A percentile compares a stretch with the other conserved stretches of the same genome.
phyloP scores from a whole-genome alignment of 139 green algal genomes.

The Tetradesmus obliquus region DNA sequence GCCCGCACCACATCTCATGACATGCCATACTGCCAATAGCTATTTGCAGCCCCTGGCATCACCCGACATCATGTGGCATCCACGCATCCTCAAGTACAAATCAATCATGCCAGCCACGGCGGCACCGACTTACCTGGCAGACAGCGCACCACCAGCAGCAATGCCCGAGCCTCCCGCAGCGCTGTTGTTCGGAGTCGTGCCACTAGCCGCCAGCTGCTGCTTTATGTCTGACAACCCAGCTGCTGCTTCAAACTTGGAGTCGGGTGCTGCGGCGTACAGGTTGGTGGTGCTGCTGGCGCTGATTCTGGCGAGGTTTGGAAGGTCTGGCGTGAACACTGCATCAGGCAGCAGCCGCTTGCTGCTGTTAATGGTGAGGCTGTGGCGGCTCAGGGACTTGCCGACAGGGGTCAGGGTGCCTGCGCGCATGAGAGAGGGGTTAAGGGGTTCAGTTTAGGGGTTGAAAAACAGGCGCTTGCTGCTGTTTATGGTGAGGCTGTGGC shows the following conservation, averaged over 20 bases:
- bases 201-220: background rate
- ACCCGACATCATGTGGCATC: too few relatives aligned
- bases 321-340: background rate
- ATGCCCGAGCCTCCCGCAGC: background rate
- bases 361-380: background rate
- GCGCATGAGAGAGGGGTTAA: too few relatives aligned
- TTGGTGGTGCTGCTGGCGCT: background rate
- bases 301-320: background rate
- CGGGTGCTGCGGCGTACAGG: background rate
- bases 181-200: background rate
- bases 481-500: background rate
- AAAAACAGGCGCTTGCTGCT: too few relatives aligned
- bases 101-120: too few relatives aligned
- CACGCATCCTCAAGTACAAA: too few relatives aligned
- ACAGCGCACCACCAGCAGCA: background rate
- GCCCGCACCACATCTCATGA: too few relatives aligned
- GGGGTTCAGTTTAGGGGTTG: too few relatives aligned
- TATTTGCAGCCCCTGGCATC: too few relatives aligned
- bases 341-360: background rate
- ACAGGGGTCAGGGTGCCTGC: too few relatives aligned
- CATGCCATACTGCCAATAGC: too few relatives aligned
- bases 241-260: background rate
- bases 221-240: background rate
- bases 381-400: too few relatives aligned
- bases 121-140: too few relatives aligned